Evolutionary conservation across 2,329 filamentous ascomycete species (phyloP).

Genomic region (Cercospora citrullina): DNA sequence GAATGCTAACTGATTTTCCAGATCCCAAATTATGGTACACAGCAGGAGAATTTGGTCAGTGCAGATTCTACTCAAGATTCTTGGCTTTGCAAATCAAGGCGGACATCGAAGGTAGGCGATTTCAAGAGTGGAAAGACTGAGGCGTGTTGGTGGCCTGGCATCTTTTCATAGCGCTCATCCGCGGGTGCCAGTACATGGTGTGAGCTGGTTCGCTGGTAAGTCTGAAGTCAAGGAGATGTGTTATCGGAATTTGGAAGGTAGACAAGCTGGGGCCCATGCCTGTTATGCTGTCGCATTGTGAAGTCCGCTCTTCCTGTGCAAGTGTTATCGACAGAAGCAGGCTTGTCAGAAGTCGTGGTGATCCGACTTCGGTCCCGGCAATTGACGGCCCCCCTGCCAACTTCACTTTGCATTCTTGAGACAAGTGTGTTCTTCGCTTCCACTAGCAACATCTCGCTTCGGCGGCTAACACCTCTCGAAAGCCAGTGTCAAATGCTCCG

Average conservation of each 20-base stretch:
- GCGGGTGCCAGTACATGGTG: background rate
- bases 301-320: background rate
- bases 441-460: background rate
- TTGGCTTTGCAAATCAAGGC: constrained; percentile 50
- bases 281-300: background rate
- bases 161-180: background rate
- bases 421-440: background rate
- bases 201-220: background rate
- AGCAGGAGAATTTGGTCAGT: constrained; percentile 46
- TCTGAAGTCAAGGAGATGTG: background rate
- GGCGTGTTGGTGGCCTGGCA: background rate
- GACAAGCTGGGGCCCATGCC: background rate
- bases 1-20: constrained; percentile 20
- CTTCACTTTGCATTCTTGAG: background rate
- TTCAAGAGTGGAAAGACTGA: constrained; percentile 6
- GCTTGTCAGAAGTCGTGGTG: background rate
- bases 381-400: background rate
- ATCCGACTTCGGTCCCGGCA: background rate
- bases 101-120: constrained; percentile 29
- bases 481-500: background rate
- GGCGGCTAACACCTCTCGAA: background rate
- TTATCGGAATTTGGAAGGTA: no score
- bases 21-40: constrained; percentile 47
- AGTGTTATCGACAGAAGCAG: background rate
- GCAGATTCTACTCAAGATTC: constrained; percentile 51